Evolutionary conservation across 495 filamentous ascomycete species (phyloP).

Genomic region (Aspergillus asperescens): DNA sequence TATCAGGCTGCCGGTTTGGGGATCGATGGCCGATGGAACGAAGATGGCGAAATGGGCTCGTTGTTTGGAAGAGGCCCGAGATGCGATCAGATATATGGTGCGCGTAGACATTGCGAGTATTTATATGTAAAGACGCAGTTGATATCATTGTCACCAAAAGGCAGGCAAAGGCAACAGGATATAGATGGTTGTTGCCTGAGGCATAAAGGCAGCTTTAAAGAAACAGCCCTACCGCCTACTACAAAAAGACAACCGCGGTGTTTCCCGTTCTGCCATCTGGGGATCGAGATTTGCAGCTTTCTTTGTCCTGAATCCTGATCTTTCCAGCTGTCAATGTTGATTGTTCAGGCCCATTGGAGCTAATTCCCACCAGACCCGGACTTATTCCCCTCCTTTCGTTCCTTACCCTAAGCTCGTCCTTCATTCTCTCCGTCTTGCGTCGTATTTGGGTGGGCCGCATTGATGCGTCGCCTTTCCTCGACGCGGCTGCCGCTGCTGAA

Average conservation of each 20-base stretch:
- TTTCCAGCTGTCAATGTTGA: slow-evolving; percentile 2
- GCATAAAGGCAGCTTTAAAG: neutral
- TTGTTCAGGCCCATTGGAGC: neutral
- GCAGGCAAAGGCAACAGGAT: too few relatives aligned
- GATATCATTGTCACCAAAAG: too few relatives aligned
- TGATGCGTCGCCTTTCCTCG: slow-evolving; percentile 40
- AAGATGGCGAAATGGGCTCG: slow-evolving; percentile 34
- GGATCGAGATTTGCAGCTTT: slow-evolving; percentile 7
- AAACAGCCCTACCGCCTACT: neutral
- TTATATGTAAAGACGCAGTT: too few relatives aligned
- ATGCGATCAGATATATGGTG: slow-evolving; percentile 24
- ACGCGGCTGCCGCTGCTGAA: slow-evolving; percentile 31
- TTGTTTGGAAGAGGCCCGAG: slow-evolving; percentile 20
- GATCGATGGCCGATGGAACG: slow-evolving; percentile 20
- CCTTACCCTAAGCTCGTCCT: slow-evolving; percentile 5
- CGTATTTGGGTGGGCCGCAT: slow-evolving; percentile 14
- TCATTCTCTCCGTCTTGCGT: slow-evolving; percentile 9
- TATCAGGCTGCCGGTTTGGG: slow-evolving; percentile 24
- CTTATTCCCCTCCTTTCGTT: slow-evolving; percentile 11
- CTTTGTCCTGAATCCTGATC: neutral
- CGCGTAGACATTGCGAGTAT: too few relatives aligned
- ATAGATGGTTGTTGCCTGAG: neutral
- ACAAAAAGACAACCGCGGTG: neutral
- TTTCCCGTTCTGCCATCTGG: neutral
- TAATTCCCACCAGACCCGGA: neutral